phyloP scores from a whole-genome alignment of 2,329 filamentous ascomycete species.

The Epichloe scottii region DNA sequence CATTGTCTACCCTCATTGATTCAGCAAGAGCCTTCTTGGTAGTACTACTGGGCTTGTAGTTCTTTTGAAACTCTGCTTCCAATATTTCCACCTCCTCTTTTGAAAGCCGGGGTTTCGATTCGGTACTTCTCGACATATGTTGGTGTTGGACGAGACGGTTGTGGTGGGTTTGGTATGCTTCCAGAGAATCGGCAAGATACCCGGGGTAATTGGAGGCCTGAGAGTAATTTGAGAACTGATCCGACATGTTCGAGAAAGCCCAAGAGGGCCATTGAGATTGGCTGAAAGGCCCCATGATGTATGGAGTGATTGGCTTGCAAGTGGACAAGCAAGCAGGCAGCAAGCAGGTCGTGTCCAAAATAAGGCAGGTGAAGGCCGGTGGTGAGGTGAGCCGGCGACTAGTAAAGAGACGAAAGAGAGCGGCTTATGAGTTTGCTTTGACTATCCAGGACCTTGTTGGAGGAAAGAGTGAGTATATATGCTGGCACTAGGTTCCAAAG shows the following conservation, averaged over 20 bases:
- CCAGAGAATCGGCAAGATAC: slow-evolving; percentile 27
- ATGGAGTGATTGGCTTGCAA: not conserved
- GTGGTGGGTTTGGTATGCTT: slow-evolving; percentile 24
- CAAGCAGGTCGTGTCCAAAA: not conserved
- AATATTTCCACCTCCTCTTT: slow-evolving; percentile 48
- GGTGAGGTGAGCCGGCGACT: not conserved
- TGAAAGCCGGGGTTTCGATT: slow-evolving; percentile 40
- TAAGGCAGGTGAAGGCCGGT: not conserved
- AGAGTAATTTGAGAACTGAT: slow-evolving; percentile 19
- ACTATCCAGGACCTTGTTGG: not conserved
- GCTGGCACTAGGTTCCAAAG: not conserved
- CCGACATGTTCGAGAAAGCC: slow-evolving; percentile 18
- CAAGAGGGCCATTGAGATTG: slow-evolving; percentile 24
- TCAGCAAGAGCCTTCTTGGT: slow-evolving; percentile 49
- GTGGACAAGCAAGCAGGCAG: not conserved
- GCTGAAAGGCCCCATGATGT: slow-evolving; percentile 20
- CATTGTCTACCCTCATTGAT: slow-evolving; percentile 48
- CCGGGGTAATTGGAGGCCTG: slow-evolving; percentile 22
- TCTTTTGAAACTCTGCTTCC: slow-evolving; percentile 49
- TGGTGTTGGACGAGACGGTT: slow-evolving; percentile 25
- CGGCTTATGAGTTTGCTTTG: not conserved
- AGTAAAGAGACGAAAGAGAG: no score
- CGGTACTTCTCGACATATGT: slow-evolving; percentile 27
- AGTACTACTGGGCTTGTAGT: slow-evolving; percentile 51
- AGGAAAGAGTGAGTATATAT: not conserved